Evolutionary conservation across 148 eudicot species (phyloP).

Genomic region (Spergularia bocconei): DNA sequence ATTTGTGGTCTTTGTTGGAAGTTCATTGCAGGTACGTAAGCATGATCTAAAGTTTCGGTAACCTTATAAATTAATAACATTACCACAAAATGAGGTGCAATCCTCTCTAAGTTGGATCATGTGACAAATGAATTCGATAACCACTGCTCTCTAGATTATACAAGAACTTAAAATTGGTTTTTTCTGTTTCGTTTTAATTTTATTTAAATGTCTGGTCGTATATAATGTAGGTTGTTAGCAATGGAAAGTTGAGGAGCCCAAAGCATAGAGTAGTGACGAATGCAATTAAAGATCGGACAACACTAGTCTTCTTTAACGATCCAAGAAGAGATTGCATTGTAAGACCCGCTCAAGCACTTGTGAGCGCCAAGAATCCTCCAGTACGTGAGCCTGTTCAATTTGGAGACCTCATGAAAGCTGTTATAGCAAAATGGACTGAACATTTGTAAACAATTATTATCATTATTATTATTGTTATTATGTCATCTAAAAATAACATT

Average conservation of each 20-base stretch:
- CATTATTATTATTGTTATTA: too few relatives aligned
- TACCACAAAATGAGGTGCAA: too few relatives aligned
- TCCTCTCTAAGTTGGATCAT: too few relatives aligned
- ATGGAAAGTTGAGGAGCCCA: conserved; percentile 36
- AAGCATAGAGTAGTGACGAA: conserved; percentile 44
- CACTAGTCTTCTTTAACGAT: conserved; percentile 24
- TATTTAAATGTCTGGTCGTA: not conserved
- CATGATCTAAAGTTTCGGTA: too few relatives aligned
- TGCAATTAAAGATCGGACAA: conserved; percentile 22
- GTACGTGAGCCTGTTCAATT: conserved; percentile 19
- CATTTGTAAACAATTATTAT: too few relatives aligned
- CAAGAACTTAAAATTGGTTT: too few relatives aligned
- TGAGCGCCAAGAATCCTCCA: conserved; percentile 21
- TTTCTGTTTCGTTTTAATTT: not conserved
- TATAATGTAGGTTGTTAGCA: conserved; percentile 30
- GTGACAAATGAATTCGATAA: too few relatives aligned
- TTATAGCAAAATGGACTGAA: not conserved
- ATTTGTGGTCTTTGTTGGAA: conserved; percentile 37
- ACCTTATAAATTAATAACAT: too few relatives aligned
- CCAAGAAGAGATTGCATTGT: conserved; percentile 20
- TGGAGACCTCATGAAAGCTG: conserved; percentile 21
- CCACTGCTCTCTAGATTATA: too few relatives aligned
- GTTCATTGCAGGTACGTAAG: conserved; percentile 35
- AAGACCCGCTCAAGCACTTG: conserved; percentile 35
- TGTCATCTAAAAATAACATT: too few relatives aligned